Base-by-base conservation (phyloP, 164 flowering plant species). In the Berberis vulgaris region DNA sequence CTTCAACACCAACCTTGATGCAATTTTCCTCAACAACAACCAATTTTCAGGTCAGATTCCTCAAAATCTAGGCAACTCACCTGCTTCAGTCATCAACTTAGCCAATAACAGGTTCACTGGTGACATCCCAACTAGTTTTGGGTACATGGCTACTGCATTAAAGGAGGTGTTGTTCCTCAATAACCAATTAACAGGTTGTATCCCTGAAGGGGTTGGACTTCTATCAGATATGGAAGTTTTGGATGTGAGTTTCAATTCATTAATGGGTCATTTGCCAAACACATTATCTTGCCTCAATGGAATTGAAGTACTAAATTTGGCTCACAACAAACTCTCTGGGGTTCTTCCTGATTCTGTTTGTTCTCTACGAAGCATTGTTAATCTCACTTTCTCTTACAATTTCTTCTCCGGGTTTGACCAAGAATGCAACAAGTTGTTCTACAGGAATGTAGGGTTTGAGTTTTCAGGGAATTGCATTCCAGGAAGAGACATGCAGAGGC, bases 21-120 rank as follows among this genome's bases (percentile, higher is more conserved):
- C 96, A 10, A 82, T 93, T 42, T 80, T 93, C 55, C 79, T 93
- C 65, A 93, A 93, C 75, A 71, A 88, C 69, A 93, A 93, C 77
- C 73, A 73, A 10, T 93, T 93, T 69, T 78, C 65, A 3, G 95
- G 97, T 2, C 69, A 85, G 64, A 67, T 93, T 7, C 98, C 98
- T 2, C 58, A 61, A 39, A 90, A 65, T 65, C 61, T 93, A 40
- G 97, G 96, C 7, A 86, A 79, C 61, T 90, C 98, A 0, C 84
- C 81, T 0, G 97, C 99, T 47, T 94, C 99, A 43, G 99, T 89
- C 53, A 85, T 94, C 1, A 94, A 81, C 45, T 66, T 94, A n/a
- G 96, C 97, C 0, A 91, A 94, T 62, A 91, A 94, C 76, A 83
- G 62, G 60, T 77, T 94, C 53, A 76, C 58, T 6, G 99, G 99